Conservation (phyloP, 768 basidiomycete genomes). For the Mycena sanguinolenta region DNA sequence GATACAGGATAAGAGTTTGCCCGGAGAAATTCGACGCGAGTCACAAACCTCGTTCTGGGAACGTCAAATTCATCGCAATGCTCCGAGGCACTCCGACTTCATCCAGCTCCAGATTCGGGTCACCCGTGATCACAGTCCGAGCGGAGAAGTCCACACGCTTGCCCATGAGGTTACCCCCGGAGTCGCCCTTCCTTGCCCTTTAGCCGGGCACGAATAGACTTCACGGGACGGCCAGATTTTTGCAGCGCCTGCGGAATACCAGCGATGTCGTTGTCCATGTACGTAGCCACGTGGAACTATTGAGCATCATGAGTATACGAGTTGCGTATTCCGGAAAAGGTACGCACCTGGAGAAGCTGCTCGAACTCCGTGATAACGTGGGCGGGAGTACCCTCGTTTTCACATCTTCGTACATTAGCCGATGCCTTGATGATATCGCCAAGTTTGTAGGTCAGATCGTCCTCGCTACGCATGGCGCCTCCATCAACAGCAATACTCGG, state of each 20-base stretch:
- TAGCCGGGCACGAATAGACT: conserved; percentile 96
- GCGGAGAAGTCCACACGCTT: conserved; percentile 99
- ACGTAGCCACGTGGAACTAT: conserved; percentile 98
- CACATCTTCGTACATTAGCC: conserved; percentile 90
- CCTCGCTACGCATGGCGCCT: conserved; percentile 96
- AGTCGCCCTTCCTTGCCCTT: conserved; percentile 99
- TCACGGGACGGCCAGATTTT: conserved; percentile 97
- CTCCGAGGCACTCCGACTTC: conserved; percentile 96
- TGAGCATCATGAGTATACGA: conserved; percentile 19
- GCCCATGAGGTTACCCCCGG: conserved; percentile 98
- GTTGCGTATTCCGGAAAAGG: conserved; percentile 2
- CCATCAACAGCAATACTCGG: conserved; percentile 98
- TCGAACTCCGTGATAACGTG: conserved; percentile 97
- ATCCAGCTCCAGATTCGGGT: conserved; percentile 95
- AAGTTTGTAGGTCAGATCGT: conserved; percentile 98
- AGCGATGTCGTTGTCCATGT: conserved; percentile 99
- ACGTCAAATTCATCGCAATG: conserved; percentile 98
- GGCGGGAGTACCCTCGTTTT: conserved; percentile 96
- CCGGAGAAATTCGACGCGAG: not conserved
- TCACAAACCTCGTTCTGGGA: conserved; percentile 89
- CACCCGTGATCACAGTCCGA: conserved; percentile 98
- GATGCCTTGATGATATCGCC: conserved; percentile 97
- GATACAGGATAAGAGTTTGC: conserved; percentile 3
- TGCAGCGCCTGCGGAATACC: conserved; percentile 98
- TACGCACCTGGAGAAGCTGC: conserved; percentile 90